These are phyloP conservation scores for Primulina eburnea DNA, from an alignment of 257 asterid genomes.

Conservation along the genomic window DNA sequence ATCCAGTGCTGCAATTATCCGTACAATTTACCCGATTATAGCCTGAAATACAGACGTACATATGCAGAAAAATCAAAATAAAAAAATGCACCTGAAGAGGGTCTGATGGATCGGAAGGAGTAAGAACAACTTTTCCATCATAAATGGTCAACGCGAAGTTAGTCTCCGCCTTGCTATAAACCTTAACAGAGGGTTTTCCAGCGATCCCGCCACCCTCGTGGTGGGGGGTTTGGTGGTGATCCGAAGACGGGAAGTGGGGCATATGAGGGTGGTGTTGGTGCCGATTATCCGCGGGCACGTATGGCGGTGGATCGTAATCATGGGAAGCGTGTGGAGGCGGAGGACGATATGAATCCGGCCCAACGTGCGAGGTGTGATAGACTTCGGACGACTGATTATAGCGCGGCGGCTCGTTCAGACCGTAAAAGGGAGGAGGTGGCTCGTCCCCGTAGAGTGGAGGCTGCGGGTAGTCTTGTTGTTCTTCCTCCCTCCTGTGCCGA, in stretches of 20 bases:
- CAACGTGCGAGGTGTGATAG: background rate
- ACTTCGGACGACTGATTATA: background rate
- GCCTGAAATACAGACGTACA: background rate
- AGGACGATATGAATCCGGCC: background rate
- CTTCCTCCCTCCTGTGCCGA: background rate
- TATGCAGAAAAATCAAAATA: background rate
- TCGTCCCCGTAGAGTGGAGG: background rate
- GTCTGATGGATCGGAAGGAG: conserved; percentile 61
- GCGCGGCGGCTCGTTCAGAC: background rate
- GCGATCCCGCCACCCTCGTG: conserved; percentile 31
- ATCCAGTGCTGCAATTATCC: conserved; percentile 44
- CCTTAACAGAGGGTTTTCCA: conserved; percentile 57
- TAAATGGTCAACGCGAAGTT: conserved; percentile 66
- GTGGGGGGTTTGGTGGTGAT: conserved; percentile 24
- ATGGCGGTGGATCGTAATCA: conserved; percentile 25
- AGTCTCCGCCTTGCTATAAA: conserved; percentile 60
- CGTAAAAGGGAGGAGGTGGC: background rate
- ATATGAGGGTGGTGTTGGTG: conserved; percentile 28
- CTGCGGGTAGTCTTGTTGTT: background rate
- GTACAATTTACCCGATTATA: background rate
- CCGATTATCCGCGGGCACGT: conserved; percentile 24
- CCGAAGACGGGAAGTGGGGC: conserved; percentile 32
- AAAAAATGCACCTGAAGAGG: conserved; percentile 46
- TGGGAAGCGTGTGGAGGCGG: conserved; percentile 22
- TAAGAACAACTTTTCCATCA: conserved; percentile 68